phyloP scores from a whole-genome alignment of 306 rosid species.

The Senna tora region DNA sequence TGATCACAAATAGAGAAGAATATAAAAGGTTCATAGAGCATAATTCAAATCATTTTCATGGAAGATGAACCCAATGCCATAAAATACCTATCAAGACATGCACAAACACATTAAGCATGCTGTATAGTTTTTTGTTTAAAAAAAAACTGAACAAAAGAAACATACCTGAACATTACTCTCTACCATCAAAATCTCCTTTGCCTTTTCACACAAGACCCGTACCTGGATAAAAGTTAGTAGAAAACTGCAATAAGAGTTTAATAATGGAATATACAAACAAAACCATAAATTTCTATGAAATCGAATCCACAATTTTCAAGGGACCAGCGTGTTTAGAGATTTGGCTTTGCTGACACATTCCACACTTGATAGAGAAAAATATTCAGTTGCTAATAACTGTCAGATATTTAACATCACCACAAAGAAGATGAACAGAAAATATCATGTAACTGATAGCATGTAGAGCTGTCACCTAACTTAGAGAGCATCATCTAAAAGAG shows the following conservation, averaged over 20 bases:
- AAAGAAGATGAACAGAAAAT: constrained; percentile 8
- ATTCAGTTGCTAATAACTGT: background rate
- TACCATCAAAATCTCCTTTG: constrained; percentile 93
- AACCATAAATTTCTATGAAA: background rate
- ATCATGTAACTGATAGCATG: background rate
- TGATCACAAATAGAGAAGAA: background rate
- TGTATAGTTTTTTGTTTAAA: background rate
- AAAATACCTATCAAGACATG: background rate
- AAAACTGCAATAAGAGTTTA: constrained; percentile 15
- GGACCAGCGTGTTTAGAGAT: constrained; percentile 5
- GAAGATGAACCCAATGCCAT: constrained; percentile 19
- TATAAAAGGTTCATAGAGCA: background rate
- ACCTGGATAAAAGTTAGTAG: constrained; percentile 53
- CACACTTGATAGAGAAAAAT: background rate
- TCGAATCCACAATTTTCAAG: constrained; percentile 19
- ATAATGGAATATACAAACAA: constrained; percentile 9
- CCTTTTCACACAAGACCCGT: constrained; percentile 83
- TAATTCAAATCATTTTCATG: background rate
- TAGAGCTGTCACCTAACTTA: background rate
- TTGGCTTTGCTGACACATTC: constrained; percentile 6
- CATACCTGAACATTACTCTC: constrained; percentile 97
- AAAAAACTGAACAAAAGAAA: background rate
- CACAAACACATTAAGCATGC: constrained; percentile 4
- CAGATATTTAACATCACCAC: background rate
- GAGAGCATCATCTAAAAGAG: background rate